Evolutionary conservation across 2,329 filamentous ascomycete genomes (phyloP), one percentile per base, ranked within the genome.

Genomic region (Botryotinia globosa): DNA sequence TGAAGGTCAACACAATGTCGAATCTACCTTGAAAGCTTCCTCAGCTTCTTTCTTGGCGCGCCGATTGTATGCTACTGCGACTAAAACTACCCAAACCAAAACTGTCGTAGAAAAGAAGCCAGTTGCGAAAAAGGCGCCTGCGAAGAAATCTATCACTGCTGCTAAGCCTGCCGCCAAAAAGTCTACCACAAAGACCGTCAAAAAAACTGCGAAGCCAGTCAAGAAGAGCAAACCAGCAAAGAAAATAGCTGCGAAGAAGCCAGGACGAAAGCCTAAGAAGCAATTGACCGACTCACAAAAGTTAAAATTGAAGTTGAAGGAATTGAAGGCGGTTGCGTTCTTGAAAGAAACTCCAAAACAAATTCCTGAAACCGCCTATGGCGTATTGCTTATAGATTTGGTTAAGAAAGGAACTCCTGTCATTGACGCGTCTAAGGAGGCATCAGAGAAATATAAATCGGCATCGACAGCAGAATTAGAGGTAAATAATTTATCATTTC

Each of bases 401-500:
- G 80, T 80, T 10, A 10, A 75, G 83, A 48, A 45, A 75, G 20
- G 75, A 74, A 32, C 67, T 70, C 37, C 45, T 75, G 44, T 75
- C 75, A 25, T 59, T 58, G 16, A 42, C 71, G 65, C 72, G 14
- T 39, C 67, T 25, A 74, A 74, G 54, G 69, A 39, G 73, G 76
- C 29, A 58, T n/a, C 77, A 20, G 76, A 69, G 32, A 80, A 77
- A 39, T 83, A 79, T 74, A 82, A 80, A 74, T 77, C 76, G 44
- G 73, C 84, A 9, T 76, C 76, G 34, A 61, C 77, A 16, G 75
- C 75, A 39, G 81, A 84, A 73, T 71, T 78, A 62, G 82, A 84
- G 78, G 83, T 84, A 79, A 74, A 77, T 32, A 68, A 42, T 74
- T 37, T 64, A 59, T 32, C 12, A 12, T 34, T 48, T 10, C 34